phyloP scores from a whole-genome alignment of 345 rosid species.

The Heritiera fomes region DNA sequence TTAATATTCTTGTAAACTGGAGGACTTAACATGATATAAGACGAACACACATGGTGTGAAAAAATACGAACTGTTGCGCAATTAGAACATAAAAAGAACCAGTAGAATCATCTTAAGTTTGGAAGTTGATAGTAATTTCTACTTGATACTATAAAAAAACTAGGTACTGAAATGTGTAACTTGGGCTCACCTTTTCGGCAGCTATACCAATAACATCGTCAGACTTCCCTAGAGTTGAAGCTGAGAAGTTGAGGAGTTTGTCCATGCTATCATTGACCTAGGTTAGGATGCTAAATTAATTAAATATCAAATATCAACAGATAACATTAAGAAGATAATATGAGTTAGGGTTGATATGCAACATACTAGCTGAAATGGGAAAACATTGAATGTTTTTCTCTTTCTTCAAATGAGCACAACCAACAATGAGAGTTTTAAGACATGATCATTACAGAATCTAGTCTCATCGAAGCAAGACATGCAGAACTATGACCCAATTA shows the following conservation, averaged over 20 bases:
- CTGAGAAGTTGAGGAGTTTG: slow-evolving; percentile 49
- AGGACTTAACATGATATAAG: background rate
- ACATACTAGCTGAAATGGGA: background rate
- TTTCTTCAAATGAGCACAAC: background rate
- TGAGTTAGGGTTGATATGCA: background rate
- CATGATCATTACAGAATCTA: background rate
- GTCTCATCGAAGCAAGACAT: background rate
- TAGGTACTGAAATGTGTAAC: background rate
- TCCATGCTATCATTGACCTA: slow-evolving; percentile 32
- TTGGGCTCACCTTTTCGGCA: slow-evolving; percentile 35
- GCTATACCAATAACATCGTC: slow-evolving; percentile 39
- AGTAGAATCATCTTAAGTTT: background rate
- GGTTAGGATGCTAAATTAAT: background rate
- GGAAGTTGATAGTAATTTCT: background rate
- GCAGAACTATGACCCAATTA: background rate
- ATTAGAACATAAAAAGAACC: background rate
- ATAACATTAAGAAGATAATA: background rate
- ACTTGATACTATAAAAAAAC: background rate
- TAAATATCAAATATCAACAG: background rate
- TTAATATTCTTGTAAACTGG: background rate
- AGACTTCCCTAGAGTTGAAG: slow-evolving; percentile 33
- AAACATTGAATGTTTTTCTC: background rate
- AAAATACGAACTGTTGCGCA: background rate
- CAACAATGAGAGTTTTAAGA: slow-evolving; percentile 3
- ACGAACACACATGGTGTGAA: background rate